Evolutionary conservation across 1,284 basidiomycete genomes (phyloP), one percentile per base, ranked within the genome.

Genomic region (Puccinia horiana): DNA sequence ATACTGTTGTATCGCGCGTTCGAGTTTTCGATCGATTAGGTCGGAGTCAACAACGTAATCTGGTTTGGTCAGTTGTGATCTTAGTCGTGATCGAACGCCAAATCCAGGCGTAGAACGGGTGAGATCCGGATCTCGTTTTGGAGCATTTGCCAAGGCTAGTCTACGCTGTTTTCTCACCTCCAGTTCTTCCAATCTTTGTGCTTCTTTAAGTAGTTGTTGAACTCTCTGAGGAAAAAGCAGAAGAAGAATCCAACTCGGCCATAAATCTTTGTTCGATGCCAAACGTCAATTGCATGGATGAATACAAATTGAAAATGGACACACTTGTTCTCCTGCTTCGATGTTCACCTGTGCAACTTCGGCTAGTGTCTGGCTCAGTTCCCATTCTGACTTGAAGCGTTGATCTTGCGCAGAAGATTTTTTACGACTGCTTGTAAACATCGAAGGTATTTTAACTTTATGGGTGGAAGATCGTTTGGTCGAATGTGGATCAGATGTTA

Each of bases 21-120:
- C 80, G 32, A 75, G 70, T 76, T 82, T 23, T 69, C 73, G 56
- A 56, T 82, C 80, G 32, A 58, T 40, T 20, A 40, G n/a, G 37
- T 82, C 61, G 40, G 72, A 75, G 42, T 82, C 80, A 29, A 82
- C 73, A 16, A 69, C 73, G 61, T 82, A 82, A 65, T 82, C 80
- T 16, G 73, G 72, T 47, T 82, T 82, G 29, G 56, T 42, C 1
- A 32, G 42, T 29, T 75, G 80, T 40, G 73, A 72, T 40, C 80
- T 73, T 14, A 82, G 63, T 18, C 80, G 35, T 63, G 79, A 81
- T 6, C 79, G 67, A 23, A 81, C 69, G 11, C 79, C 67, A 61
- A 54, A 70, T 32, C 69, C 79, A 61, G 56, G 69, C 32, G 74
- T 76, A 5, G 74, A 29, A 44, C 74, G 74, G 9, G 74, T 76